Evolutionary conservation across 1,284 basidiomycete species (phyloP), one percentile per base, ranked within the genome.

Genomic region (Melampsora larici-populina): DNA sequence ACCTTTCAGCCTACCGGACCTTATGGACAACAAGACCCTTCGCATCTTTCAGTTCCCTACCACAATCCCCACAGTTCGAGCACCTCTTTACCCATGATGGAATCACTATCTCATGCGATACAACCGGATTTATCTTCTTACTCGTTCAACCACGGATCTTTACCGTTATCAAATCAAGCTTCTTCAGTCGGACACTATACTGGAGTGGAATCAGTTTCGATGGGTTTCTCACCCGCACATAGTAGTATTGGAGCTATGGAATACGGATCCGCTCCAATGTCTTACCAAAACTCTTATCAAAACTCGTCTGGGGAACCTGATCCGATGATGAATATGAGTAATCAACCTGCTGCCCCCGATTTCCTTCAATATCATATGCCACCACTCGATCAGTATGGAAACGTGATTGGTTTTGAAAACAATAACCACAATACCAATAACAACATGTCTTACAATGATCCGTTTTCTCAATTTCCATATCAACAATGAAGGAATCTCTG

Each of bases 11-110:
- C 21, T 15, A 29, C n/a, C 26, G 55, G n/a, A 58, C n/a, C n/a
- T 29, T 58, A 58, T n/a, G 55, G 55, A 58, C 55, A 58, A 7
- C 55, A 58, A 58, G 40, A 43, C 40, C 26, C 55, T 24, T 58
- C 55, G 21, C 26, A 58, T 58, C 55, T 58, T 29, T 58, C 55
- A 58, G 55, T 58, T 58, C 55, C 55, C 26, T 58, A 24, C 55
- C 9, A n/a, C 55, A 24, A 6, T 58, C 13, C 55, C 18, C 26
- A 58, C 18, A 18, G n/a, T 58, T 58, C 55, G 7, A 58, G 7
- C 26, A 24, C 21, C 55, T 58, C 55, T 24, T 58, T 29, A 8
- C 55, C 55, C 15, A 29, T n/a, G 55, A 24, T 58, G 21, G 21
- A 13, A 8, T 15, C 55, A 24, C 21, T 58, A 58, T n/a, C 55